Base-by-base conservation (phyloP, 2,329 filamentous ascomycete genomes). In the Plenodomus lindquistii region DNA sequence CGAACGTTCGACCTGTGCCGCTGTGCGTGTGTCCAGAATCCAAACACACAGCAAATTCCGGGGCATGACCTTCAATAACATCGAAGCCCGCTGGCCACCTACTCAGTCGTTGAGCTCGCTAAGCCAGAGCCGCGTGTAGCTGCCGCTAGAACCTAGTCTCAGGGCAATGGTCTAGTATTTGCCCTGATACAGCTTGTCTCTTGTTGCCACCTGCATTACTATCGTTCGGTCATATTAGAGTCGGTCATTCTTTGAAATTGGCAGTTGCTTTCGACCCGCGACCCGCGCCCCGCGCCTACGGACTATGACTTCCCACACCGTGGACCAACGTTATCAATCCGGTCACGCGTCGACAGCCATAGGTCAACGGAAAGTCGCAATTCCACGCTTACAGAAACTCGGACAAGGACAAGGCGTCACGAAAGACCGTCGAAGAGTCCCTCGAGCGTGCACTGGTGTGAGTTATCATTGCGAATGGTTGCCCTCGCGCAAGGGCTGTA, bases 401-500 rank as follows among this genome's bases (percentile, higher is more conserved):
- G 50, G 42, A 29, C 54, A 45, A 22, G 46, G 41, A 27, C 49
- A 50, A 16, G 47, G 11, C 27, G 39, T 49, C n/a, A 40, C 41
- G 19, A 65, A 58, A 37, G 63, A 67, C 19, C 55, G 58, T 36
- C 56, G 59, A 21, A 50, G 64, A 43, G 65, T 68, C 13, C 44
- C 59, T 31, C 58, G 65, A 29, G 65, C 65, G 41, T 68, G 65
- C 48, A 67, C 63, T 17, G 64, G 65, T 37, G 59, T 62, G 48
- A 54, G 59, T 62, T 31, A 37, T 36, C 37, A 46, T 48, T 44
- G 34, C 36, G 36, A 42, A 40, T 37, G 20, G 29, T 4, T 9
- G n/a, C 40, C 34, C 19, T 20, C 37, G 27, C 37, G 22, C 4
- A 17, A 22, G 37, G 35, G 36, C 43, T 21, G 18, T 27, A 31